A percentile compares a stretch with the other conserved stretches of the same genome.
Evolutionary conservation across 768 basidiomycete genomes (phyloP).

Genomic region (Mrakia frigida): DNA sequence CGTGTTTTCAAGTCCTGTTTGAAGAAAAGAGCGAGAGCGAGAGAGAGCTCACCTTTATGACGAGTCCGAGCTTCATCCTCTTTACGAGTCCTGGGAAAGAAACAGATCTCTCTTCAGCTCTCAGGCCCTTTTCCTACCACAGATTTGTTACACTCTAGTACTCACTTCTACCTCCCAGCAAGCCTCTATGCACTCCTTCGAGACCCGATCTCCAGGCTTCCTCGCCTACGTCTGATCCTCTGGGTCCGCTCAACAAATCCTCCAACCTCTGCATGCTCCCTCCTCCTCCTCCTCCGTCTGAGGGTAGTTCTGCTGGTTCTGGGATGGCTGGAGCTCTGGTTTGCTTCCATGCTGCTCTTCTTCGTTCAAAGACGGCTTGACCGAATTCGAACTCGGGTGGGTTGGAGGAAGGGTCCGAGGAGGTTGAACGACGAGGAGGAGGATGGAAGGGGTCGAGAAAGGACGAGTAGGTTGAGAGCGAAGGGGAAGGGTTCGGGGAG

Average conservation of each 20-base stretch:
- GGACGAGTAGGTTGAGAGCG: neutral
- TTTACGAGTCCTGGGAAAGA: neutral
- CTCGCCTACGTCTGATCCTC: neutral
- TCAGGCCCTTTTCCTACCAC: neutral
- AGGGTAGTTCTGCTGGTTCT: neutral
- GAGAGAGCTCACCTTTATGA: constrained; percentile 7
- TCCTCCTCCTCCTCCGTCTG: neutral
- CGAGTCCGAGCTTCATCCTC: constrained; percentile 10
- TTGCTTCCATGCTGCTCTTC: constrained; percentile 14
- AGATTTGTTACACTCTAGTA: neutral
- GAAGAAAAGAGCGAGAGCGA: neutral
- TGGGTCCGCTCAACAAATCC: neutral
- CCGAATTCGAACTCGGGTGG: constrained; percentile 16
- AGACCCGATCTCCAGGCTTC: constrained; percentile 4
- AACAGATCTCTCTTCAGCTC: neutral
- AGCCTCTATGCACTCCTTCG: constrained; percentile 11
- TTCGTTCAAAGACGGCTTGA: neutral
- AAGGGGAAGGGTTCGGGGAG: neutral
- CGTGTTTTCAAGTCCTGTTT: no score
- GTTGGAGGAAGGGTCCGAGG: neutral
- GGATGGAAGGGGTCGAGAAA: neutral
- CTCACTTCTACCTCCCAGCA: constrained; percentile 17
- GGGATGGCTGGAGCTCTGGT: neutral
- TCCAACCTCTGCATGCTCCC: neutral
- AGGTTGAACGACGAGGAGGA: neutral